Conservation (phyloP, 805 yeast genomes). For the Yarrowia phangngaensis region DNA sequence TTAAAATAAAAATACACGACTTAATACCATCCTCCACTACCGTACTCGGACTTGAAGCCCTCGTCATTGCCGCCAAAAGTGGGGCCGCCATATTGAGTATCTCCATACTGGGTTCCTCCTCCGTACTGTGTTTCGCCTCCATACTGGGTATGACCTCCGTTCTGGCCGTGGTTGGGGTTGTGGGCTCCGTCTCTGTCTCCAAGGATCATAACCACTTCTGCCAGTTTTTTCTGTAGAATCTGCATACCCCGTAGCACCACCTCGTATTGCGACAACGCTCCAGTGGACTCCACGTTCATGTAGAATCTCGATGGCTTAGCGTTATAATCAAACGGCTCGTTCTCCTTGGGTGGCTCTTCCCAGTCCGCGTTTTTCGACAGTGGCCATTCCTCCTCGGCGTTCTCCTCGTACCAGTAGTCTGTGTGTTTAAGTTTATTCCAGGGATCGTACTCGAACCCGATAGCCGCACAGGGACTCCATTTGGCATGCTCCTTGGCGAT, state of each 20-base stretch:
- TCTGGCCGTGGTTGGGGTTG: not conserved
- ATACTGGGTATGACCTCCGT: slow-evolving; percentile 26
- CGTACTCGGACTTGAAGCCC: slow-evolving; percentile 19
- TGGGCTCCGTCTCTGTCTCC: slow-evolving; percentile 36
- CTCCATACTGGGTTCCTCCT: slow-evolving; percentile 24
- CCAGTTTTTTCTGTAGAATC: slow-evolving; percentile 84
- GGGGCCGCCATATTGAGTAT: slow-evolving; percentile 22
- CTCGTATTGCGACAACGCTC: slow-evolving; percentile 81
- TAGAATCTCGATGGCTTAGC: slow-evolving; percentile 82
- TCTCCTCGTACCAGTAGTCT: slow-evolving; percentile 93
- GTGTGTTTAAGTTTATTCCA: slow-evolving; percentile 97
- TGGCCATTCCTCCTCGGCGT: slow-evolving; percentile 92
- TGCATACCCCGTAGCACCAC: slow-evolving; percentile 81
- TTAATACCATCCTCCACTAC: slow-evolving; percentile 15
- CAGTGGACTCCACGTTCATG: slow-evolving; percentile 88
- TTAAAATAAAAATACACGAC: not conserved
- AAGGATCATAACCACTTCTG: slow-evolving; percentile 74
- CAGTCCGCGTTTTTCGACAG: slow-evolving; percentile 79
- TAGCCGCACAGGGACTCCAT: slow-evolving; percentile 96
- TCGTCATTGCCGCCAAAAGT: slow-evolving; percentile 17
- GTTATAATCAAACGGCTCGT: slow-evolving; percentile 76
- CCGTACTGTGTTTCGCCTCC: slow-evolving; percentile 25
- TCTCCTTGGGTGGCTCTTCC: slow-evolving; percentile 92
- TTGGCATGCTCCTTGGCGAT: slow-evolving; percentile 97
- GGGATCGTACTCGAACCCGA: slow-evolving; percentile 98